These are phyloP conservation scores for Fusarium sp. DNA, from an alignment of 2,329 filamentous ascomycete genomes.

Conservation along the genomic window DNA sequence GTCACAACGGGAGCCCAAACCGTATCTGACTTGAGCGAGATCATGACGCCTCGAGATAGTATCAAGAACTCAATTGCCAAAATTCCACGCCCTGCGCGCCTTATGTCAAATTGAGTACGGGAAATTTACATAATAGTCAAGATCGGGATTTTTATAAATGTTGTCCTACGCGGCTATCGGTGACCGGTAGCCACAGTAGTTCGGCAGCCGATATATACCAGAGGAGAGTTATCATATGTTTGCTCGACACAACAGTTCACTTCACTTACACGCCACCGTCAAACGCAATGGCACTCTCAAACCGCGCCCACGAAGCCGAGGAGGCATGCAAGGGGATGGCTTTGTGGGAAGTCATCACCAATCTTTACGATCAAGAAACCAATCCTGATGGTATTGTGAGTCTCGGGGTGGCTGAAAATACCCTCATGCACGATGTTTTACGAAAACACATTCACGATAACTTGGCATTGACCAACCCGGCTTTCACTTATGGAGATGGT, in stretches of 20 bases:
- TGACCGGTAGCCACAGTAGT: constrained; percentile 9
- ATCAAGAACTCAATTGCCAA: background rate
- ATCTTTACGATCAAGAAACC: constrained; percentile 54
- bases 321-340: constrained; percentile 41
- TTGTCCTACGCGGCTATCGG: constrained; percentile 20
- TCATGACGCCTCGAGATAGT: background rate
- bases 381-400: constrained; percentile 59
- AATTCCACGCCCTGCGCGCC: background rate
- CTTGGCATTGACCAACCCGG: constrained; percentile 44
- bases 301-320: constrained; percentile 43
- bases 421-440: constrained; percentile 59
- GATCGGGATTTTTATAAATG: background rate
- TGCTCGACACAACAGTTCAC: background rate
- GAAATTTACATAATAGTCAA: background rate
- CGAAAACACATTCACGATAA: constrained; percentile 53
- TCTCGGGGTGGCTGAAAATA: constrained; percentile 63
- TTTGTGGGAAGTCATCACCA: constrained; percentile 56
- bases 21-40: background rate
- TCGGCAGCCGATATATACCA: background rate
- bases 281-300: constrained; percentile 41
- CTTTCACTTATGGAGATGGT: constrained; percentile 56
- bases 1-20: background rate
- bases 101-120: background rate
- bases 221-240: background rate
- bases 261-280: background rate